Evolutionary conservation across 805 yeast genomes (phyloP).

Genomic region (Starmerella vitae): DNA sequence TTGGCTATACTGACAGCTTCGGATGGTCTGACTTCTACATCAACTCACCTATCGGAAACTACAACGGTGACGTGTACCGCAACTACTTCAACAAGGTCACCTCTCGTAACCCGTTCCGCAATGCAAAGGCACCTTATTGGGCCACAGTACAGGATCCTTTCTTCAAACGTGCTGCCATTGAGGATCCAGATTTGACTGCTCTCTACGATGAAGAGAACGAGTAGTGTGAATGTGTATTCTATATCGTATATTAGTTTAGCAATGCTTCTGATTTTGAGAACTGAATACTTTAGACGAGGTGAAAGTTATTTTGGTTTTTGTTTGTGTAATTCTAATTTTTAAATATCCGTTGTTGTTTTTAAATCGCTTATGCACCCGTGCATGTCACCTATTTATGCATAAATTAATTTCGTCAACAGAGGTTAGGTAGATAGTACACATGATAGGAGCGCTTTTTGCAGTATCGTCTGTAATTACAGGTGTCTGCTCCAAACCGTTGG

Average conservation of each 20-base stretch:
- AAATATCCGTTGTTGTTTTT: too few species aligned
- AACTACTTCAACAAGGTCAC: slow-evolving; percentile 52
- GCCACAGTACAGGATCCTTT: slow-evolving; percentile 25
- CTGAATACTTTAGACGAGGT: too few species aligned
- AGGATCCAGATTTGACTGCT: slow-evolving; percentile 12
- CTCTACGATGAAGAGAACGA: slow-evolving; percentile 18
- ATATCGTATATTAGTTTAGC: too few species aligned
- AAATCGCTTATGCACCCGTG: too few species aligned
- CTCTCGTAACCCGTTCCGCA: slow-evolving; percentile 33
- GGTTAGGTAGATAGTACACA: too few species aligned
- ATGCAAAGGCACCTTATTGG: slow-evolving; percentile 46
- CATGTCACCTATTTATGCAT: too few species aligned
- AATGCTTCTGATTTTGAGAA: too few species aligned
- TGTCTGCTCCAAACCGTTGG: slow-evolving; percentile 9
- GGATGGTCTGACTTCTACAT: slow-evolving; percentile 63
- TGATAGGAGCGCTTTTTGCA: neutral
- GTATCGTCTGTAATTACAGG: neutral
- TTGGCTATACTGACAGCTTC: slow-evolving; percentile 70
- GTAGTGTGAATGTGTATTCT: too few species aligned
- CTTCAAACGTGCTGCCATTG: slow-evolving; percentile 19
- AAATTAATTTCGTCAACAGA: too few species aligned
- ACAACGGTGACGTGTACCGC: slow-evolving; percentile 68
- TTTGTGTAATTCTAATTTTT: too few species aligned
- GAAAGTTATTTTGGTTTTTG: too few species aligned
- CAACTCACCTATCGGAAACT: slow-evolving; percentile 66